phyloP scores from a whole-genome alignment of 2,329 filamentous ascomycete genomes.

The Alternaria sp. region DNA sequence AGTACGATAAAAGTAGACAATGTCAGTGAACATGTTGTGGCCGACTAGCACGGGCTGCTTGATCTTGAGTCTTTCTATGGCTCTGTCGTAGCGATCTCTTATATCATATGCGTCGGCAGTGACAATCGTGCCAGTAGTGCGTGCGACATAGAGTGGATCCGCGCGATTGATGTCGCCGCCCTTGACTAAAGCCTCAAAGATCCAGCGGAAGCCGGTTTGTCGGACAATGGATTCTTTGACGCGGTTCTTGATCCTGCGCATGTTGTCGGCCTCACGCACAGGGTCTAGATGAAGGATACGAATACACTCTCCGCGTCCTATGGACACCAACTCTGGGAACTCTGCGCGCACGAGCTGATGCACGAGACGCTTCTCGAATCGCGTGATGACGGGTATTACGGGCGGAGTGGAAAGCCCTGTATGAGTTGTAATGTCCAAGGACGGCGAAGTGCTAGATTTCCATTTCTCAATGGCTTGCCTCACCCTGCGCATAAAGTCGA shows the following conservation, averaged over 20 bases:
- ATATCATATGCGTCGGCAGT: constrained; percentile 45
- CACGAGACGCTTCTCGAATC: constrained; percentile 69
- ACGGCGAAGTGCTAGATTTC: constrained; percentile 36
- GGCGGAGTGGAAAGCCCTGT: constrained; percentile 32
- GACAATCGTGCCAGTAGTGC: constrained; percentile 42
- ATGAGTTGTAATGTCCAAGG: constrained; percentile 38
- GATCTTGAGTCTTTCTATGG: constrained; percentile 51
- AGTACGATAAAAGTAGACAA: constrained; percentile 67
- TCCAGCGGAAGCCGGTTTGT: constrained; percentile 58
- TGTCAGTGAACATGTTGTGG: constrained; percentile 69
- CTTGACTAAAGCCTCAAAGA: constrained; percentile 55
- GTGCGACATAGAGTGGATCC: constrained; percentile 46
- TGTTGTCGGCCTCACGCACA: constrained; percentile 52
- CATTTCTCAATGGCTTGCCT: constrained; percentile 56
- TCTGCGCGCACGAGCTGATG: constrained; percentile 71
- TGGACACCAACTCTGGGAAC: constrained; percentile 57
- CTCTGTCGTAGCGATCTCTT: constrained; percentile 48
- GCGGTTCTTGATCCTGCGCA: constrained; percentile 44
- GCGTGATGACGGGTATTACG: constrained; percentile 27
- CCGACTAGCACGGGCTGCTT: constrained; percentile 63
- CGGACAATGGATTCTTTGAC: constrained; percentile 49
- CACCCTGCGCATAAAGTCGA: constrained; percentile 58
- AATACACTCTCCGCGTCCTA: constrained; percentile 52
- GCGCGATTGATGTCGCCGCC: constrained; percentile 45
- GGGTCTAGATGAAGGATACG: constrained; percentile 52